Conservation (phyloP, 2,329 filamentous ascomycete genomes). For the Dactylellina drechsleri region DNA sequence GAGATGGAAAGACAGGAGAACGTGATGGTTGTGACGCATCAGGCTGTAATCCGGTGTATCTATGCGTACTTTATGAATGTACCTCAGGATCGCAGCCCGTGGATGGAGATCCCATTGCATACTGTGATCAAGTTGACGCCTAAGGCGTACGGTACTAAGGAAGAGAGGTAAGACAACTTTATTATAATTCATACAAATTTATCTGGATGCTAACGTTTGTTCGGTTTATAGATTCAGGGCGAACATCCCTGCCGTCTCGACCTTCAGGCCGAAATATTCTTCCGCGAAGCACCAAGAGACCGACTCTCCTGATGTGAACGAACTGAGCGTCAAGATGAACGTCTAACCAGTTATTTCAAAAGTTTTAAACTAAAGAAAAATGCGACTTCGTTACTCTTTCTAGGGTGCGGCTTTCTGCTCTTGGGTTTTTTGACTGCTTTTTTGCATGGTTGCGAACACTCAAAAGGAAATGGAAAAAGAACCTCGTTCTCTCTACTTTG, state of each 20-base stretch:
- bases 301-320: slow-evolving; percentile 51
- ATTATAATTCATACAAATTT: not conserved
- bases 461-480: slow-evolving; percentile 16
- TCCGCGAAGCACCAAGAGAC: slow-evolving; percentile 83
- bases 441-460: slow-evolving; percentile 30
- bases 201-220: slow-evolving; percentile 5
- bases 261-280: slow-evolving; percentile 92
- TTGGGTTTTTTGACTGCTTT: slow-evolving; percentile 10
- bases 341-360: slow-evolving; percentile 18
- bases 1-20: slow-evolving; percentile 95
- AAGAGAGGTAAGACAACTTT: slow-evolving; percentile 72
- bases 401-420: slow-evolving; percentile 9
- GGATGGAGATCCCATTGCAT: slow-evolving; percentile 98
- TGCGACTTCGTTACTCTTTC: slow-evolving; percentile 13
- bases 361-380: not conserved
- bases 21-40: slow-evolving; percentile 96
- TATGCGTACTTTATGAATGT: slow-evolving; percentile 99
- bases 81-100: slow-evolving; percentile 88
- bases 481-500: slow-evolving; percentile 34
- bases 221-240: slow-evolving; percentile 68
- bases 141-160: slow-evolving; percentile 90
- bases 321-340: slow-evolving; percentile 53
- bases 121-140: slow-evolving; percentile 97
- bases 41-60: slow-evolving; percentile 94
- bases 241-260: slow-evolving; percentile 94